phyloP scores from a whole-genome alignment of 2,329 filamentous ascomycete genomes.

The Pseudogymnoascus sp. region DNA sequence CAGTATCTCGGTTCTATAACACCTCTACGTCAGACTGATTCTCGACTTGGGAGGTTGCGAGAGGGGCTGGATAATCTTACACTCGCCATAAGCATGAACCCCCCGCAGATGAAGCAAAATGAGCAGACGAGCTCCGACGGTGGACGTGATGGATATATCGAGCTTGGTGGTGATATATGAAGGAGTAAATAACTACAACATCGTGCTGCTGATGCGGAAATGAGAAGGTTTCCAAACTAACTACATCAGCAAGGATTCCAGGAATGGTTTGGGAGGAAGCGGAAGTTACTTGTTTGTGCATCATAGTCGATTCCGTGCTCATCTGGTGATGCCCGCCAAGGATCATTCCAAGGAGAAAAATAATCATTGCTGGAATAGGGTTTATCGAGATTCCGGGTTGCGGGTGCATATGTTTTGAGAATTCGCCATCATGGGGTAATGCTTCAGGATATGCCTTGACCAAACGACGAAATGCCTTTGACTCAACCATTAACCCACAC shows the following conservation, averaged over 20 bases:
- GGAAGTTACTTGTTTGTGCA: conserved; percentile 12
- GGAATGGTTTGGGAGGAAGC: conserved; percentile 7
- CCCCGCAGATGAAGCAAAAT: conserved; percentile 9
- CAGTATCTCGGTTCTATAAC: conserved; percentile 12
- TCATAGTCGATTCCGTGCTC: conserved; percentile 7
- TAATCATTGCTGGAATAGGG: conserved; percentile 10
- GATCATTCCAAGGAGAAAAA: conserved; percentile 9
- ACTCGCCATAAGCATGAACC: conserved; percentile 12
- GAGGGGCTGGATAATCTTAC: conserved; percentile 9
- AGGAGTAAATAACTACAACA: conserved; percentile 9
- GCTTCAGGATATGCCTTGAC: conserved; percentile 9
- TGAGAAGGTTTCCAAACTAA: conserved; percentile 10
- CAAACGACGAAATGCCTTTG: conserved; percentile 11
- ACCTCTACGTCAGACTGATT: conserved; percentile 8
- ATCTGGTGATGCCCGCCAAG: conserved; percentile 8
- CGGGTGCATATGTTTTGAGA: conserved; percentile 1
- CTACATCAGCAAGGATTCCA: conserved; percentile 10
- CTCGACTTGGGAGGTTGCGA: not conserved
- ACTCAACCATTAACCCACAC: conserved; percentile 11
- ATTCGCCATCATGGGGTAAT: not conserved
- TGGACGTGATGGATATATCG: conserved; percentile 7
- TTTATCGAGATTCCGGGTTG: conserved; percentile 6
- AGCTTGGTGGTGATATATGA: conserved; percentile 4
- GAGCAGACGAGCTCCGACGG: conserved; percentile 8
- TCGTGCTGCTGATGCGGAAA: conserved; percentile 6